Conservation (phyloP, 345 rosid species). For the Lumnitzera racemosa region DNA sequence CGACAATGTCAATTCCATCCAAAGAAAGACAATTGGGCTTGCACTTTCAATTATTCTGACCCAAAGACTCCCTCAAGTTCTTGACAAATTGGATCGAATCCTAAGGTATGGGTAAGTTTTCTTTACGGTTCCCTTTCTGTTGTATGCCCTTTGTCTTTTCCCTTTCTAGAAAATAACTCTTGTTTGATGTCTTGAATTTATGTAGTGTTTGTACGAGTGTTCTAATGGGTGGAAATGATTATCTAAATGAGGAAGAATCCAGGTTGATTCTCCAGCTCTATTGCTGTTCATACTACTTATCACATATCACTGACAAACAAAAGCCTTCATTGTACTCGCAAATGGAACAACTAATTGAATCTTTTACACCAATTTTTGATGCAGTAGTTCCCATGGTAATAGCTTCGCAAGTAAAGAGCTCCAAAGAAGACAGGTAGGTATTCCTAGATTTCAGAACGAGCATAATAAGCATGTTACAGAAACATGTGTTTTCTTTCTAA, state of each 20-base stretch:
- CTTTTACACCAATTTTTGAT: slow-evolving; percentile 2
- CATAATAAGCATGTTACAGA: background rate
- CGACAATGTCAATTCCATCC: slow-evolving; percentile 61
- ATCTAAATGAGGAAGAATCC: slow-evolving; percentile 66
- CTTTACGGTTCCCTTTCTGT: background rate
- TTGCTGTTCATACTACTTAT: background rate
- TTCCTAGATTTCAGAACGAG: background rate
- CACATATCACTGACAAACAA: too few relatives aligned
- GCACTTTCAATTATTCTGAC: slow-evolving; percentile 89
- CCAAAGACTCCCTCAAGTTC: slow-evolving; percentile 83
- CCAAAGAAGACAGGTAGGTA: slow-evolving; percentile 69
- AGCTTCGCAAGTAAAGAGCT: slow-evolving; percentile 67
- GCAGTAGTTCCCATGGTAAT: slow-evolving; percentile 61
- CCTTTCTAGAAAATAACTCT: background rate
- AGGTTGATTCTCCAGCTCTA: slow-evolving; percentile 32
- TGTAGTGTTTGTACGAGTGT: slow-evolving; percentile 82
- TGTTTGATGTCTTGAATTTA: slow-evolving; percentile 9
- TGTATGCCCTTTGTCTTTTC: too few relatives aligned
- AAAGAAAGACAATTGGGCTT: slow-evolving; percentile 70
- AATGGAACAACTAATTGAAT: background rate
- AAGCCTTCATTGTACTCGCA: background rate
- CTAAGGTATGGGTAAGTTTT: slow-evolving; percentile 41
- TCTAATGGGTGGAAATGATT: slow-evolving; percentile 70
- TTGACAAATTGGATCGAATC: slow-evolving; percentile 87
- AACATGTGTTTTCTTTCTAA: background rate